phyloP scores from a whole-genome alignment of 2,329 filamentous ascomycete genomes.

The Tricladium varicosporioides region DNA sequence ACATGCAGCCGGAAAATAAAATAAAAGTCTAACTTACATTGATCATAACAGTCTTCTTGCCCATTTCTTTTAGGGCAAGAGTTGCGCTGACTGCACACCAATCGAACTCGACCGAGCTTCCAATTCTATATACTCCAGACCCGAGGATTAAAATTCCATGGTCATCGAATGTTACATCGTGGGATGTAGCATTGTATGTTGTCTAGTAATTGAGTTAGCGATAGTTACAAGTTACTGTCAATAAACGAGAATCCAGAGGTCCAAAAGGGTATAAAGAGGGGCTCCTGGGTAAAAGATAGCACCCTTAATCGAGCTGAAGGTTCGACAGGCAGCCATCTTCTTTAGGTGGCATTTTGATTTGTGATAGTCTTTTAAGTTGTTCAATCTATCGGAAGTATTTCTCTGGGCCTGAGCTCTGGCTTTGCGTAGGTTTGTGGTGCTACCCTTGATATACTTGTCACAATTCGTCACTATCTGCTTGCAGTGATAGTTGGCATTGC shows the following conservation, averaged over 20 bases:
- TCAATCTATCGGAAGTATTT: neutral
- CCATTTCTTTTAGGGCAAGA: conserved; percentile 76
- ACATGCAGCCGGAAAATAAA: conserved; percentile 8
- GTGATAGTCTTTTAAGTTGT: neutral
- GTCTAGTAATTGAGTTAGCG: conserved; percentile 57
- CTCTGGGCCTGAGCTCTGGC: neutral
- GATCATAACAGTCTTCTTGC: conserved; percentile 97
- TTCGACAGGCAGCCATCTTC: neutral
- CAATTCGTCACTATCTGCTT: neutral
- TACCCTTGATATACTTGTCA: neutral
- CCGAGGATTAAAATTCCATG: conserved; percentile 87
- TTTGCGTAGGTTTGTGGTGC: neutral
- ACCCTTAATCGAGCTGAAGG: conserved; percentile 4
- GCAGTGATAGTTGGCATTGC: neutral
- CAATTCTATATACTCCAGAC: conserved; percentile 95
- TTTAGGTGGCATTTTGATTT: neutral
- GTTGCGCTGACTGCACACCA: conserved; percentile 96
- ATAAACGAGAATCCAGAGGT: neutral
- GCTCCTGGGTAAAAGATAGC: conserved; percentile 2
- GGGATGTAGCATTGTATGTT: conserved; percentile 92
- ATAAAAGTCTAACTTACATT: conserved; percentile 54
- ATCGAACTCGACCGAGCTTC: conserved; percentile 96
- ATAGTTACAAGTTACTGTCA: neutral
- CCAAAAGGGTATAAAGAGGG: neutral
- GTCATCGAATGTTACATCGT: conserved; percentile 93